Conservation (phyloP, 1,139 yeast species). For the Suhomyces panamericanus region DNA sequence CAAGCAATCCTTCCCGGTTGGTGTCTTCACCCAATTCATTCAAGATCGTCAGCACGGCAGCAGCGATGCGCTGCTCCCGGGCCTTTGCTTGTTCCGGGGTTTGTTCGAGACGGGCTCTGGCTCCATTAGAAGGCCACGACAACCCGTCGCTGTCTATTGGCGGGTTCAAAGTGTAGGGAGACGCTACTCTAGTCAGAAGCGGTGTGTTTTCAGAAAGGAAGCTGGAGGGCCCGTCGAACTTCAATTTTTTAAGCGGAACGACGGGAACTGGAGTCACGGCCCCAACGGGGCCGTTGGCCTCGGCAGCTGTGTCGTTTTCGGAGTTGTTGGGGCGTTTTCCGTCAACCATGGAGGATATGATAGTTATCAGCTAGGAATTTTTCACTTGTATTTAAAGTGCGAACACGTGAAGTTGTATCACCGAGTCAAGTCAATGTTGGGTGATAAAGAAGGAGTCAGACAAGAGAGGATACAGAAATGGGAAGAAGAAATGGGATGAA, state of each 20-base stretch:
- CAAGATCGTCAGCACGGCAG: constrained; percentile 79
- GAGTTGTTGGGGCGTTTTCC: constrained; percentile 2
- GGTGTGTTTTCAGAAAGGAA: constrained; percentile 36
- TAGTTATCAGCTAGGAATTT: constrained; percentile 1
- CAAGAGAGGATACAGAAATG: no score
- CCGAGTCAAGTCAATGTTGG: background rate
- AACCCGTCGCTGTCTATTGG: constrained; percentile 89
- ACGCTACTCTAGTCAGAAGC: constrained; percentile 72
- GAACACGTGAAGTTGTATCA: constrained; percentile 6
- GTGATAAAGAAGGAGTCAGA: background rate
- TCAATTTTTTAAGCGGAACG: constrained; percentile 28
- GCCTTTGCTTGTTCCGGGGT: constrained; percentile 58
- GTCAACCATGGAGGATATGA: constrained; percentile 4
- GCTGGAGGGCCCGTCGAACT: constrained; percentile 17
- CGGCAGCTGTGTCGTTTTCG: background rate
- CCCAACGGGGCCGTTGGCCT: constrained; percentile 16
- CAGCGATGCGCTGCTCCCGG: constrained; percentile 76
- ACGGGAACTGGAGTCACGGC: constrained; percentile 25
- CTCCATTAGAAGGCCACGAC: constrained; percentile 94
- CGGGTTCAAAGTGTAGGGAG: constrained; percentile 80
- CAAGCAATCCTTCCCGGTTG: constrained; percentile 81
- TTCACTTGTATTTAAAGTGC: background rate
- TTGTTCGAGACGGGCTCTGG: constrained; percentile 70
- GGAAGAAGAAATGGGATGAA: no score
- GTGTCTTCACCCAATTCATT: constrained; percentile 91